Percentiles rank a stretch among this genome's conserved stretches.
Evolutionary conservation across 78 protist genomes (phyloP).

Genomic region (Pirum gemmata): DNA sequence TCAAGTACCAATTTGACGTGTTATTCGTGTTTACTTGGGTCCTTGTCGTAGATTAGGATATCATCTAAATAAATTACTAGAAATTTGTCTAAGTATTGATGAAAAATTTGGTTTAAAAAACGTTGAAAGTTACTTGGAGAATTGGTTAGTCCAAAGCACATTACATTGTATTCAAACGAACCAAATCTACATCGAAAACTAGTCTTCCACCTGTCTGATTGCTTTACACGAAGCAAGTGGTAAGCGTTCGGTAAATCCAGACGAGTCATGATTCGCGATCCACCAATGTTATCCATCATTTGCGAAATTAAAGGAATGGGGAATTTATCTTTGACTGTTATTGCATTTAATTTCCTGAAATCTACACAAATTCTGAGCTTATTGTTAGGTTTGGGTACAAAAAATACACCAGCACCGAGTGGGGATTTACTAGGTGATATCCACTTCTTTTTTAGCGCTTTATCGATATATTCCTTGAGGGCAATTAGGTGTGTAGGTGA

Average conservation of each 20-base stretch:
- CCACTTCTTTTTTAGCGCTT: not conserved
- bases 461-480: not conserved
- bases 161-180: conserved; percentile 15
- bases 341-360: not conserved
- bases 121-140: conserved; percentile 34
- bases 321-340: not conserved
- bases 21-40: not conserved
- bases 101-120: not conserved
- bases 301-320: not conserved
- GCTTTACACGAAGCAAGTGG: not conserved
- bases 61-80: conserved; percentile 1
- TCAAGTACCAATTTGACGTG: not conserved
- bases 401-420: not conserved
- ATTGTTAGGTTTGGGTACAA: not conserved
- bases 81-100: not conserved
- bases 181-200: conserved; percentile 28
- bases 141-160: conserved; percentile 46
- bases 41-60: not conserved
- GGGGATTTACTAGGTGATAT: not conserved
- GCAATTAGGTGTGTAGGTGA: not conserved
- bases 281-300: not conserved
- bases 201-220: conserved; percentile 3
- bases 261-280: not conserved
- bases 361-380: not conserved
- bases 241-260: conserved; percentile 1